Conservation (phyloP, 306 rosid species). For the Casuarina glauca region DNA sequence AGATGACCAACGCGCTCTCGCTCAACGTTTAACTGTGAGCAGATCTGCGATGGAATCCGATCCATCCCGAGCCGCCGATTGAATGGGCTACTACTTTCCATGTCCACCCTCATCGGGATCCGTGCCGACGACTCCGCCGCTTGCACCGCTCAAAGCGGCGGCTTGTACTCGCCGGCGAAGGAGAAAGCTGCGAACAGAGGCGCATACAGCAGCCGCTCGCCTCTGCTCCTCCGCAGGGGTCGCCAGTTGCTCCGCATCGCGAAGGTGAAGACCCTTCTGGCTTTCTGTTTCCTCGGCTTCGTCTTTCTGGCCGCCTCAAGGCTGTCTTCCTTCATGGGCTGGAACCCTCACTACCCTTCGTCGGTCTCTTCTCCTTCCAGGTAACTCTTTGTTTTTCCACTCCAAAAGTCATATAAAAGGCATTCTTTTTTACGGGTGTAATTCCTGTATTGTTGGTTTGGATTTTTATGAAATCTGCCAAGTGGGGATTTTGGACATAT, state of each 20-base stretch:
- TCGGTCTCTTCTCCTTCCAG: conserved; percentile 45
- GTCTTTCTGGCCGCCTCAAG: conserved; percentile 30
- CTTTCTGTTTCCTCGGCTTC: conserved; percentile 23
- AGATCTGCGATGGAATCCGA: neutral
- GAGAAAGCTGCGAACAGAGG: conserved; percentile 52
- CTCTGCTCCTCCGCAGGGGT: conserved; percentile 36
- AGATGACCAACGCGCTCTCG: too few species aligned
- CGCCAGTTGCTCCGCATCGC: conserved; percentile 30
- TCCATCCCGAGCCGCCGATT: neutral
- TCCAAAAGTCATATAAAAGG: neutral
- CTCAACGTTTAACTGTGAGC: neutral
- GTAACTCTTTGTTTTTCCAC: neutral
- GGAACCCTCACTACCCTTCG: conserved; percentile 45
- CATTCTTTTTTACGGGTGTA: neutral
- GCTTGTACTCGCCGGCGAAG: conserved; percentile 54
- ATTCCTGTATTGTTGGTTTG: neutral
- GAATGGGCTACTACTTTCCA: conserved; percentile 25
- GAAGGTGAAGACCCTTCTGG: conserved; percentile 41
- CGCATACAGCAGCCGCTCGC: conserved; percentile 24
- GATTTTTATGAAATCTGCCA: neutral
- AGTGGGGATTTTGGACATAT: neutral
- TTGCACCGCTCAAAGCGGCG: conserved; percentile 15
- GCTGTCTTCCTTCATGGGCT: conserved; percentile 48
- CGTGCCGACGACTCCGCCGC: conserved; percentile 20
- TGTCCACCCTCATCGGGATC: conserved; percentile 37